Conservation (phyloP, 2,329 filamentous ascomycete species). For the Ascochyta rabiei region DNA sequence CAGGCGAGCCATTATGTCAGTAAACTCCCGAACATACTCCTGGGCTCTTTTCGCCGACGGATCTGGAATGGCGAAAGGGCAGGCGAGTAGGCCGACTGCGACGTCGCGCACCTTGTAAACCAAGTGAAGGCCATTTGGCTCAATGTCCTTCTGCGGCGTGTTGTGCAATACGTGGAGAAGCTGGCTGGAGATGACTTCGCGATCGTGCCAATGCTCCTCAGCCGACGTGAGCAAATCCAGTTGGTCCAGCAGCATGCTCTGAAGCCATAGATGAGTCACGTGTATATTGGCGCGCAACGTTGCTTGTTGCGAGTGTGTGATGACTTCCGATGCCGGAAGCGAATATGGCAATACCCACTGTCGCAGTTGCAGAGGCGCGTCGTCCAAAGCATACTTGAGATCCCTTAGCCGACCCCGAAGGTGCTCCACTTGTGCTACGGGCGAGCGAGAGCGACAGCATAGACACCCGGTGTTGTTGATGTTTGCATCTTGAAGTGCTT, state of each 20-base stretch:
- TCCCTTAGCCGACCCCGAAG: no score
- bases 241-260: slow-evolving; percentile 9
- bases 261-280: slow-evolving; percentile 12
- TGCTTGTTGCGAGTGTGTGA: neutral
- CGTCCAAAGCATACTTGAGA: no score
- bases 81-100: slow-evolving; percentile 7
- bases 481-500: neutral
- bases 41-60: no score
- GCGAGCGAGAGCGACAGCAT: neutral
- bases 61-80: neutral
- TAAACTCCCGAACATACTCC: no score
- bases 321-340: no score
- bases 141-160: no score
- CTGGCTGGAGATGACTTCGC: no score
- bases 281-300: slow-evolving; percentile 12
- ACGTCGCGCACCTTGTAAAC: slow-evolving; percentile 14
- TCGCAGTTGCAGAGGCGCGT: no score
- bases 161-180: no score
- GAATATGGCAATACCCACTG: no score
- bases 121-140: slow-evolving; percentile 1
- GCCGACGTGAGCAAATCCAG: slow-evolving; percentile 1
- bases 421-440: no score
- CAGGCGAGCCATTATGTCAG: no score
- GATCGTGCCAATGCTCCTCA: neutral
- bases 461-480: neutral